phyloP scores from a whole-genome alignment of 345 rosid species.

The Citrus mangshanensis region DNA sequence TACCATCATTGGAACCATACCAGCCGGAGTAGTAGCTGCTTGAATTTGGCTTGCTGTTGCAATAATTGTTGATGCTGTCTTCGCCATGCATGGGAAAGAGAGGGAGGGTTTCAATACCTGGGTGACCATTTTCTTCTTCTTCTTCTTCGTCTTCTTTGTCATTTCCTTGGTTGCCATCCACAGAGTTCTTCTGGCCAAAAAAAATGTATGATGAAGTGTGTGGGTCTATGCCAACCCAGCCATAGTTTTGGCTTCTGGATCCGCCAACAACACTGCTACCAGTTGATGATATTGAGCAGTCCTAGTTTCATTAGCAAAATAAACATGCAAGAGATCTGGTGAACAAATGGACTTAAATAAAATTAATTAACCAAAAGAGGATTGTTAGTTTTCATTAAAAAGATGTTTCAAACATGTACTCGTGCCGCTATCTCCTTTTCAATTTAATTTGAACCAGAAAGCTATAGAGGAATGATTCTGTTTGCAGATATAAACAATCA shows the following conservation, averaged over 20 bases:
- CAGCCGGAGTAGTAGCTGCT: slow-evolving; percentile 23
- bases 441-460: too few relatives aligned
- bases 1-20: slow-evolving; percentile 30
- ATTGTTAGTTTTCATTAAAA: too few relatives aligned
- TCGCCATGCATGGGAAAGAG: slow-evolving; percentile 84
- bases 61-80: slow-evolving; percentile 33
- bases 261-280: slow-evolving; percentile 24
- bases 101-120: slow-evolving; percentile 73
- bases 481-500: background rate
- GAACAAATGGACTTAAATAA: background rate
- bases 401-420: background rate
- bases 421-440: background rate
- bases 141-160: slow-evolving; percentile 17
- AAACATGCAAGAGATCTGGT: background rate
- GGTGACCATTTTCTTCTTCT: slow-evolving; percentile 20
- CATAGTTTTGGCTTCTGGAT: slow-evolving; percentile 35
- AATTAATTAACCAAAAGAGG: background rate
- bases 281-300: slow-evolving; percentile 51
- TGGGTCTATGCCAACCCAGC: slow-evolving; percentile 55
- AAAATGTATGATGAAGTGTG: slow-evolving; percentile 34
- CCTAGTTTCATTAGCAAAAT: slow-evolving; percentile 21
- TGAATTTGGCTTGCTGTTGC: slow-evolving; percentile 30
- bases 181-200: slow-evolving; percentile 43
- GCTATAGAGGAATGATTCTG: background rate
- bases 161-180: slow-evolving; percentile 11